phyloP scores from a whole-genome alignment of 352 stramenopile genomes.

The Globisporangium yorkense region DNA sequence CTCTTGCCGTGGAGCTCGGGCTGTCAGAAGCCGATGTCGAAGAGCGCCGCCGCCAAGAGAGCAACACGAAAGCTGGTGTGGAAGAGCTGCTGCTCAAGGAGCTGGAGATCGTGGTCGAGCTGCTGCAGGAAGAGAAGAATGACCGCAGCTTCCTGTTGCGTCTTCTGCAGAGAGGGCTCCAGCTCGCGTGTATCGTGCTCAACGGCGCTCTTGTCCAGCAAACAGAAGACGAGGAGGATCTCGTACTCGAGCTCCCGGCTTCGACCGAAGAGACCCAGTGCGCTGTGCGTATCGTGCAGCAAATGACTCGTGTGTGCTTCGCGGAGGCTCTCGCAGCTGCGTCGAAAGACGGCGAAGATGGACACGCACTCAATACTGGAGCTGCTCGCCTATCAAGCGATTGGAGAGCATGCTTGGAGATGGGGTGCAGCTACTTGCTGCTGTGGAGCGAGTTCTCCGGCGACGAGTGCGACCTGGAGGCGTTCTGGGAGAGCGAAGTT shows the following conservation, averaged over 20 bases:
- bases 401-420: conserved; percentile 26
- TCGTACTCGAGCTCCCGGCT: neutral
- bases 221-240: neutral
- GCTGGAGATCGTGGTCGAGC: conserved; percentile 58
- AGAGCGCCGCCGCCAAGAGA: conserved; percentile 28
- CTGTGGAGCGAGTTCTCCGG: conserved; percentile 24
- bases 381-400: neutral
- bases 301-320: conserved; percentile 35
- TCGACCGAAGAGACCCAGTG: neutral
- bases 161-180: conserved; percentile 55
- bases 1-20: conserved; percentile 50
- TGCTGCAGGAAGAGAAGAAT: conserved; percentile 51
- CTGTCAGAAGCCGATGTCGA: conserved; percentile 60
- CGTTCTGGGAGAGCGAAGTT: conserved; percentile 36
- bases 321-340: conserved; percentile 14
- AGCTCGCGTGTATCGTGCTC: conserved; percentile 28
- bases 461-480: conserved; percentile 22
- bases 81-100: conserved; percentile 54
- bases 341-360: neutral
- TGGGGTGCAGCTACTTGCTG: conserved; percentile 43
- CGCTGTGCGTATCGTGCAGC: conserved; percentile 15
- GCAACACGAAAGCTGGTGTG: conserved; percentile 18
- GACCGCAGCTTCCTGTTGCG: conserved; percentile 47
- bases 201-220: conserved; percentile 1
- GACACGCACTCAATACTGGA: too few relatives aligned